Evolutionary conservation across 495 filamentous ascomycete genomes (phyloP).

Genomic region (Xylaria castorea): DNA sequence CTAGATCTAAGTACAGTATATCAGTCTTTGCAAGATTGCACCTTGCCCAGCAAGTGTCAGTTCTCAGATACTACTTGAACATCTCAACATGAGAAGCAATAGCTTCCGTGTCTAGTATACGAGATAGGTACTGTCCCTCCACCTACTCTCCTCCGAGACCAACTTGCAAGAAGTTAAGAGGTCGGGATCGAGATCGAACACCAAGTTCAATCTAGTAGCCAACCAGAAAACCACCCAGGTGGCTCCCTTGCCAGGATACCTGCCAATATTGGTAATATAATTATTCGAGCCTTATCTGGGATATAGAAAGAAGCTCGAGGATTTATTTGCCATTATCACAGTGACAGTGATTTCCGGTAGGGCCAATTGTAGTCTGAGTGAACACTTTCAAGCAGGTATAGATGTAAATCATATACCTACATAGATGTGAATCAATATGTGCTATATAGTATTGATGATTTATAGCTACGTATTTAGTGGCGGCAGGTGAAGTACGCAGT

Average conservation of each 20-base stretch:
- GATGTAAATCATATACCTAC: not conserved
- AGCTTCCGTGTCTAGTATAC: not conserved
- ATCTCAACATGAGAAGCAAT: not conserved
- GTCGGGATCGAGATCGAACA: not conserved
- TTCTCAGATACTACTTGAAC: not conserved
- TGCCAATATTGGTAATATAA: not conserved
- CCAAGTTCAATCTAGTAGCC: not conserved
- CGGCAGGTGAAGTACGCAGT: not conserved
- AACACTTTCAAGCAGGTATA: not conserved
- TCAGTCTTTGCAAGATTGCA: not conserved
- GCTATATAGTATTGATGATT: not conserved
- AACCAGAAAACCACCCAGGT: not conserved
- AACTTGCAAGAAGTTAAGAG: not conserved
- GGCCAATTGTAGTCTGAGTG: not conserved
- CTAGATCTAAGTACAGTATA: not conserved
- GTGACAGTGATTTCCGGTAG: not conserved
- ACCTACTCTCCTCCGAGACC: not conserved
- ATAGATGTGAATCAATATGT: no score
- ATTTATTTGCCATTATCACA: not conserved
- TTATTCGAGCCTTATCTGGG: not conserved
- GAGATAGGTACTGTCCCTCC: not conserved
- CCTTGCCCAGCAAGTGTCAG: not conserved
- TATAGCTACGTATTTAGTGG: not conserved
- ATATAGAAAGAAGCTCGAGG: not conserved
- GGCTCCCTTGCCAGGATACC: not conserved